phyloP scores from a whole-genome alignment of 176 grass and related monocot species.

The Zizania latifolia region DNA sequence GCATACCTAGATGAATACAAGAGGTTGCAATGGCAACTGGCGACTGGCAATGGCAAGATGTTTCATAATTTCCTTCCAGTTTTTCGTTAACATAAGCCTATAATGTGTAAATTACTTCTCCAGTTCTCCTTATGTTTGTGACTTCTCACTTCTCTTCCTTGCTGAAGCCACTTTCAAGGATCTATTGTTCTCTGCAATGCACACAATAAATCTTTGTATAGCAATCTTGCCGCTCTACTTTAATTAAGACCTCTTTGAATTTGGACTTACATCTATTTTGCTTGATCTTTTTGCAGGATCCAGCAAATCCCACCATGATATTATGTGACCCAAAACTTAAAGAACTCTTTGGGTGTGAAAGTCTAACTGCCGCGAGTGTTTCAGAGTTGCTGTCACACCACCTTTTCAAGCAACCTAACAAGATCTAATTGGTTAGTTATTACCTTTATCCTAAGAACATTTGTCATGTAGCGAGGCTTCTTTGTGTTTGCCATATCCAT shows the following conservation, averaged over 20 bases:
- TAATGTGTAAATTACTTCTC: neutral
- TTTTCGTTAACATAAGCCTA: neutral
- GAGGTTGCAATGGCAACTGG: no score
- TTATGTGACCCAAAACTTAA: conserved; percentile 74
- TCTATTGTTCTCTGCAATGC: conserved; percentile 14
- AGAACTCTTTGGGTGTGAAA: conserved; percentile 86
- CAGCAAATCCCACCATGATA: conserved; percentile 58
- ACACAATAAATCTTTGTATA: neutral
- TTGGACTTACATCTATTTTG: neutral
- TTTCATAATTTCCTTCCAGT: neutral
- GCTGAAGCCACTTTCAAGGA: neutral
- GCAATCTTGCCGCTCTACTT: neutral
- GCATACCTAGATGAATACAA: neutral
- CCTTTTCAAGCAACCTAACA: conserved; percentile 58
- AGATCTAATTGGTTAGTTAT: conserved; percentile 60
- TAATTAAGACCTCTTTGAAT: neutral
- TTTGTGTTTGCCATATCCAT: neutral
- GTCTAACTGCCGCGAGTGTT: conserved; percentile 53
- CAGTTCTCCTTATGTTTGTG: neutral
- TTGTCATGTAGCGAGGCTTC: neutral
- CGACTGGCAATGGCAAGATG: neutral
- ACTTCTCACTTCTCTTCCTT: conserved; percentile 10
- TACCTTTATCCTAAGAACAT: neutral
- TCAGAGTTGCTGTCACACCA: conserved; percentile 70
- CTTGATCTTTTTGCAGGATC: conserved; percentile 57